Base-by-base conservation (phyloP, 768 basidiomycete species). In the Boletus rubroflammeus region DNA sequence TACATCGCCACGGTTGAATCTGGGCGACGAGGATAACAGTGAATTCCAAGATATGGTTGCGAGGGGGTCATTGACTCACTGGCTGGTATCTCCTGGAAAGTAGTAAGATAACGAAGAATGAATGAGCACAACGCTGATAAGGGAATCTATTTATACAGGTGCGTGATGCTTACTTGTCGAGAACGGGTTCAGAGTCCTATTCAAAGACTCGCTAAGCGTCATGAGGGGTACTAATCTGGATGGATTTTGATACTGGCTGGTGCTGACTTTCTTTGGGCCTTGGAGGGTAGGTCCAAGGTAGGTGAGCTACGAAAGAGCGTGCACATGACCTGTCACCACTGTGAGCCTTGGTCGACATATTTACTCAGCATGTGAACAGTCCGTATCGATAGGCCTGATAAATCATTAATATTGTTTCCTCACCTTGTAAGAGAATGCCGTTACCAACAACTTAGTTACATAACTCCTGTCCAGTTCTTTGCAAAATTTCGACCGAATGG, bases 1-100 rank as follows among this genome's bases (percentile, higher is more conserved):
- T 15, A 89, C 67, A 73, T 90, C 87, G 36, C 88, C 86, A 21
- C 79, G 76, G 68, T 88, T 80, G 70, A 83, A 90, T 59, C 85
- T 87, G 60, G 25, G 49, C 5, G 29, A 39, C 3, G 21, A 31
- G 48, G 43, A 47, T 38, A 32, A 57, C 13, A 38, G 35, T 63
- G 47, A 62, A 21, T 39, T 29, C 11, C 7, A 42, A 42, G 42
- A 50, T 46, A 56, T 19, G 28, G 19, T 36, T 21, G 21, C 15
- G 38, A 32, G 21, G 17, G n/a, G n/a, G 25, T 28, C 14, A 54
- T 58, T 54, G 55, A 54, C 68, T 70, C 36, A 70, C 68, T 70
- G 68, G 47, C 31, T 57, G 47, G 13, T 29, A 46, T 67, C 70
- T 31, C 61, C 70, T 70, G 45, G 2, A 31, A 45, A 1, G 23